Evolutionary conservation across 805 yeast species (phyloP).

Genomic region (Candida manassasensis): DNA sequence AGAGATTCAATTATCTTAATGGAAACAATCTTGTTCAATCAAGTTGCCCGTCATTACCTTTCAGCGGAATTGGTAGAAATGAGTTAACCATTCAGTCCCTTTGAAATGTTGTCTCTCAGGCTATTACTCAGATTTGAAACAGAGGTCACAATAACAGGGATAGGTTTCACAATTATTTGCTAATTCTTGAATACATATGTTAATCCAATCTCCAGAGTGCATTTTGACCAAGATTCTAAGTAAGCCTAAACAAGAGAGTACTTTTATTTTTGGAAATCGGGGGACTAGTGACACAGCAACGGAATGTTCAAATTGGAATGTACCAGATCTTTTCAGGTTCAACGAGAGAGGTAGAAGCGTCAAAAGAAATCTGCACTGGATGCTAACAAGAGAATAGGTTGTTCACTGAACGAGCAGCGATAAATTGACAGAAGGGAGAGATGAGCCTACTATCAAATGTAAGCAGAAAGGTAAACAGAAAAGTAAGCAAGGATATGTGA

Average conservation of each 20-base stretch:
- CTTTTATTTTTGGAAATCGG: conserved; percentile 46
- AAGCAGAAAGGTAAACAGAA: too few species aligned
- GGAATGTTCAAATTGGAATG: conserved; percentile 55
- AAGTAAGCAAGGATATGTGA: too few species aligned
- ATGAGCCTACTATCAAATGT: too few species aligned
- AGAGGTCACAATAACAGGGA: conserved; percentile 44
- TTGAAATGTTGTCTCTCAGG: conserved; percentile 49
- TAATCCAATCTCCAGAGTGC: conserved; percentile 49
- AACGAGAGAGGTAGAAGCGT: conserved; percentile 43
- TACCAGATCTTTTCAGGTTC: conserved; percentile 50
- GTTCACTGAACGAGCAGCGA: too few species aligned
- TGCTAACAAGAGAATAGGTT: neutral
- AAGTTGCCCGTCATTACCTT: conserved; percentile 33
- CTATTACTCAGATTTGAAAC: conserved; percentile 43
- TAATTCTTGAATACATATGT: conserved; percentile 43
- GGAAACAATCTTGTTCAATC: conserved; percentile 34
- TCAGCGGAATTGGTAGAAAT: conserved; percentile 59
- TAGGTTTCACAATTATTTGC: conserved; percentile 51
- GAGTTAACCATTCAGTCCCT: too few species aligned
- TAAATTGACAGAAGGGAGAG: too few species aligned
- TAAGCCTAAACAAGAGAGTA: conserved; percentile 34
- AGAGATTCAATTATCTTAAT: conserved; percentile 33
- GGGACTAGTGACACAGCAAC: conserved; percentile 52
- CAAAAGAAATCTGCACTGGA: conserved; percentile 42
- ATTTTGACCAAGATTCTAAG: conserved; percentile 54